Evolutionary conservation across 2,329 filamentous ascomycete genomes (phyloP), one percentile per base, ranked within the genome.

Genomic region (Phialocephala subalpina): DNA sequence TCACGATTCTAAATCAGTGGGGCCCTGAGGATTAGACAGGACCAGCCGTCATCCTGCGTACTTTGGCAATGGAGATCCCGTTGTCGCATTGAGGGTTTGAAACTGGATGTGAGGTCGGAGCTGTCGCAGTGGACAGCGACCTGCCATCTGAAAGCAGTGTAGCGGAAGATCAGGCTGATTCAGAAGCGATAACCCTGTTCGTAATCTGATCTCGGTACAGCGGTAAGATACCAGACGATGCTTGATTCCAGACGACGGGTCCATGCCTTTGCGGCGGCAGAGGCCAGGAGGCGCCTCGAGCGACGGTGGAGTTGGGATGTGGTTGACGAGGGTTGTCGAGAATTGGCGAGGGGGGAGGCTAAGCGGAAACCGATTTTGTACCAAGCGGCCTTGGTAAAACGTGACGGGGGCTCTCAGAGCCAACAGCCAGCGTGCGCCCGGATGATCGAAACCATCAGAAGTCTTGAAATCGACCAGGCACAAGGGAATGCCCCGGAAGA

Each of bases 61-160:
- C 62, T 69, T 67, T 72, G 72, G 69, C 66, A 72, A 63, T 69
- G 73, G 58, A 65, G 72, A 74, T 75, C 73, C 72, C 72, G 73
- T 67, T 63, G 71, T 71, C 70, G 73, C 72, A 75, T 72, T 65
- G 70, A 63, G 52, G 56, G 49, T 53, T 42, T 76, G 74, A 76
- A 76, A 76, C 74, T 70, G 64, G 70, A 73, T 49, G 59, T 74
- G 72, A 75, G 69, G 70, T 69, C 49, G 27, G 45, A 71, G 65
- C 25, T 72, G 72, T 74, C 70, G 70, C 72, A 74, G 67, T 63
- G 20, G 29, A 45, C 56, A 45, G 49, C 38, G 55, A 67, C 27
- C 61, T 69, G 68, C 65, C 69, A 70, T 71, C 72, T 70, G 69
- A 74, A 71, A 66, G 66, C 3, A 63, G 70, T 35, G 58, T 64